A percentile compares a stretch with the other conserved stretches of the same genome.
Evolutionary conservation across 2,329 filamentous ascomycete species (phyloP).

Genomic region (Stagonosporopsis tanaceti): DNA sequence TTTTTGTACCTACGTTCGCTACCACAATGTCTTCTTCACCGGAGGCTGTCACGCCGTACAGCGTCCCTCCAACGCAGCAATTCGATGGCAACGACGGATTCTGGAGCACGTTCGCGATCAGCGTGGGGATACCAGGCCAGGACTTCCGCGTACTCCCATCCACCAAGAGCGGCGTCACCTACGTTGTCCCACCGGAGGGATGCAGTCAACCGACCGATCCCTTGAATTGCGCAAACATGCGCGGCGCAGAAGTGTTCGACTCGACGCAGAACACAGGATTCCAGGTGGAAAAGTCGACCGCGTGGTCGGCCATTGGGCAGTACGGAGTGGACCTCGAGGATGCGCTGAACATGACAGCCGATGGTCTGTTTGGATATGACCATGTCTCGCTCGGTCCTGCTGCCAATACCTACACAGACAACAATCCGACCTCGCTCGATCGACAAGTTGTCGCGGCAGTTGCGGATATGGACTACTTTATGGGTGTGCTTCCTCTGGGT

Average conservation of each 20-base stretch:
- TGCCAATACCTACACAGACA: conserved; percentile 24
- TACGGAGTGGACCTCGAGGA: conserved; percentile 43
- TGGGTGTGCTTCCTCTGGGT: conserved; percentile 43
- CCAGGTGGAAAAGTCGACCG: conserved; percentile 37
- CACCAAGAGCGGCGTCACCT: conserved; percentile 43
- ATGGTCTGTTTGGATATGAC: conserved; percentile 46
- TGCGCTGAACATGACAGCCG: conserved; percentile 36
- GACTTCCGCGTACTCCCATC: conserved; percentile 49
- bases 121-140: conserved; percentile 51
- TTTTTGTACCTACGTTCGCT: conserved; percentile 19
- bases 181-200: conserved; percentile 46
- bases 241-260: conserved; percentile 43
- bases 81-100: conserved; percentile 53
- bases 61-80: conserved; percentile 41
- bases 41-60: conserved; percentile 36
- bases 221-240: conserved; percentile 37
- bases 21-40: conserved; percentile 25
- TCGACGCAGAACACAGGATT: conserved; percentile 44
- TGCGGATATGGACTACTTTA: conserved; percentile 40
- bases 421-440: conserved; percentile 25
- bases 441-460: conserved; percentile 42
- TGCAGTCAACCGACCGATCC: conserved; percentile 41
- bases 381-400: conserved; percentile 38
- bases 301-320: conserved; percentile 46
- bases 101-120: conserved; percentile 54